phyloP scores from a whole-genome alignment of 768 basidiomycete species.

The Trametes maxima region DNA sequence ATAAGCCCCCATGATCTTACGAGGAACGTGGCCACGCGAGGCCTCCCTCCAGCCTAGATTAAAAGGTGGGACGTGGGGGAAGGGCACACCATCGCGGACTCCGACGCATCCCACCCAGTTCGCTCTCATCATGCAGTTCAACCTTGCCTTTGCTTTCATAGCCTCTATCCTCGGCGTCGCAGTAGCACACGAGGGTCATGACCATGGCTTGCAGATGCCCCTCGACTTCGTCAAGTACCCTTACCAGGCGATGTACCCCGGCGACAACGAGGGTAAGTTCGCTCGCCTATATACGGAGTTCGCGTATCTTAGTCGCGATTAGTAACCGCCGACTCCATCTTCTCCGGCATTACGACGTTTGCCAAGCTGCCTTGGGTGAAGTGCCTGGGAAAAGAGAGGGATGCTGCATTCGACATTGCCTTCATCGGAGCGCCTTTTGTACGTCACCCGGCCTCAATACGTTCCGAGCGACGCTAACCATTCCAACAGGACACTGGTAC shows the following conservation, averaged over 20 bases:
- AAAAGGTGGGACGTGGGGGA: neutral
- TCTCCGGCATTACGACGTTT: constrained; percentile 84
- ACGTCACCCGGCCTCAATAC: constrained; percentile 28
- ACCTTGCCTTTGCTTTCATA: constrained; percentile 21
- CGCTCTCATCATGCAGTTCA: constrained; percentile 23
- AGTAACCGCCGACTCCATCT: constrained; percentile 80
- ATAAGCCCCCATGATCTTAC: neutral
- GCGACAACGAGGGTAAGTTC: constrained; percentile 56
- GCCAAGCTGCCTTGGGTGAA: constrained; percentile 85
- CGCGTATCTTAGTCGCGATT: neutral
- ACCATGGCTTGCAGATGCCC: constrained; percentile 58
- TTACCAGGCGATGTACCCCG: constrained; percentile 58
- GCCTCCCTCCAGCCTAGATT: neutral
- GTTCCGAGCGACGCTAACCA: neutral
- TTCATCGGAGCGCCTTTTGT: constrained; percentile 82
- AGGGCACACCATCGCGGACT: neutral
- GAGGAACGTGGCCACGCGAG: neutral
- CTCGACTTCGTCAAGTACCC: constrained; percentile 70
- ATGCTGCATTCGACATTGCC: constrained; percentile 73
- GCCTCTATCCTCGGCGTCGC: constrained; percentile 32
- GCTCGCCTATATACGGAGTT: neutral
- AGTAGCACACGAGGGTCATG: constrained; percentile 39
- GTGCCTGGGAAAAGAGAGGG: constrained; percentile 66
- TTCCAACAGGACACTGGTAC: constrained; percentile 64
- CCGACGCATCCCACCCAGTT: neutral